Conservation (phyloP, 805 yeast species). For the Cyberlindnera xishuangbannaensis region DNA sequence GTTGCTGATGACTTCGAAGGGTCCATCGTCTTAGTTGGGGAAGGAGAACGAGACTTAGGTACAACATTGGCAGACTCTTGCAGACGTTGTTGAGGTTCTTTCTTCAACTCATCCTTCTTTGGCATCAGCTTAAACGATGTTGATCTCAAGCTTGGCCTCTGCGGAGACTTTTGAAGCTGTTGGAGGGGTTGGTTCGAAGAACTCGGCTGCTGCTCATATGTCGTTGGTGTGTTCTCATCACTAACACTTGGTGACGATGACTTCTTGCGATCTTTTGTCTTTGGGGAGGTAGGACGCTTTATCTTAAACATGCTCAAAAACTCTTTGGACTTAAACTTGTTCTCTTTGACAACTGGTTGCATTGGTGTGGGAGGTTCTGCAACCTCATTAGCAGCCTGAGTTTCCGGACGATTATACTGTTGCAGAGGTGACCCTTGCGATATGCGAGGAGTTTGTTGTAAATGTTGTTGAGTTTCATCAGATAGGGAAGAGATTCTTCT, state of each 20-base stretch:
- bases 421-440: no score
- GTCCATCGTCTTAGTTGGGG: not conserved
- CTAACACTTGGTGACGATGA: slow-evolving; percentile 8
- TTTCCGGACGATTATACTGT: slow-evolving; percentile 6
- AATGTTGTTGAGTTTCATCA: no score
- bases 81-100: slow-evolving; percentile 7
- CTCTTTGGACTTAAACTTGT: slow-evolving; percentile 22
- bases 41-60: slow-evolving; percentile 5
- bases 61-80: slow-evolving; percentile 19
- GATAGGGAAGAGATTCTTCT: no score
- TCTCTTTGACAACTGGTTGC: slow-evolving; percentile 6
- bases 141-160: slow-evolving; percentile 16
- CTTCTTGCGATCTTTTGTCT: slow-evolving; percentile 11
- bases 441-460: slow-evolving; percentile 2
- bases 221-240: slow-evolving; percentile 16
- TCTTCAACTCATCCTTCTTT: slow-evolving; percentile 5
- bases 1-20: no score
- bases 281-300: slow-evolving; percentile 23
- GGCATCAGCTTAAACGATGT: slow-evolving; percentile 13
- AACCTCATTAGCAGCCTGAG: slow-evolving; percentile 3
- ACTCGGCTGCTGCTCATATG: slow-evolving; percentile 1
- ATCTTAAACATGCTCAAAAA: slow-evolving; percentile 24
- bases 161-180: slow-evolving; percentile 9
- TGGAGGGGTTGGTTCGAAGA: no score
- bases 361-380: slow-evolving; percentile 9